Conservation (phyloP, 805 yeast species). For the Metschnikowia shivogae region DNA sequence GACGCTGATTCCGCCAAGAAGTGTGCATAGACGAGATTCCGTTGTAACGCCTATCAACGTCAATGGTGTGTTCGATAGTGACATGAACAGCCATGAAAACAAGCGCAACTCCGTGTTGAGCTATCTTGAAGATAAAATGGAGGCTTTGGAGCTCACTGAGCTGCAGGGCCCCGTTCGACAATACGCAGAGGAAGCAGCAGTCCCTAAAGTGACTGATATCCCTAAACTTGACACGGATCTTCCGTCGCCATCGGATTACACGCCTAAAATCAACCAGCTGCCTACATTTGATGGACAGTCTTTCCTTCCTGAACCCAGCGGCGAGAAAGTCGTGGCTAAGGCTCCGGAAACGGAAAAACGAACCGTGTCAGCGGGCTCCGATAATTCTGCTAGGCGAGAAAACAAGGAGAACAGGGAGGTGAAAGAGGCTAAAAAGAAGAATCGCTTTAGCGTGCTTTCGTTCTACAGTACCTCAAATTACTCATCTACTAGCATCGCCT, state of each 20-base stretch:
- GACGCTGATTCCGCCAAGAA: constrained; percentile 11
- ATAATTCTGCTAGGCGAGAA: constrained; percentile 5
- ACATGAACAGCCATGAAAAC: constrained; percentile 23
- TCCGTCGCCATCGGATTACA: constrained; percentile 11
- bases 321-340: constrained; percentile 1
- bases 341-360: constrained; percentile 4
- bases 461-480: constrained; percentile 36
- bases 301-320: not conserved
- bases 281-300: constrained; percentile 23
- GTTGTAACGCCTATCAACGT: constrained; percentile 43
- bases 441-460: constrained; percentile 42
- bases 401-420: constrained; percentile 22
- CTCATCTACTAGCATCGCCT: constrained; percentile 14
- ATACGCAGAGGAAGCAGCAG: constrained; percentile 4
- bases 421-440: constrained; percentile 30
- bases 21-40: constrained; percentile 22
- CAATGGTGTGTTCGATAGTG: constrained; percentile 37
- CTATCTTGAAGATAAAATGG: constrained; percentile 44
- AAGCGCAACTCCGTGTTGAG: constrained; percentile 39
- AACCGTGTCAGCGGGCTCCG: constrained; percentile 2
- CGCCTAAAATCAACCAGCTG: constrained; percentile 31
- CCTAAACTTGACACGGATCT: constrained; percentile 16
- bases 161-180: constrained; percentile 23
- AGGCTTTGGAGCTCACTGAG: constrained; percentile 34
- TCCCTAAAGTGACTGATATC: constrained; percentile 8